Evolutionary conservation across 2,329 filamentous ascomycete genomes (phyloP).

Genomic region (Pseudocercospora fuligena): DNA sequence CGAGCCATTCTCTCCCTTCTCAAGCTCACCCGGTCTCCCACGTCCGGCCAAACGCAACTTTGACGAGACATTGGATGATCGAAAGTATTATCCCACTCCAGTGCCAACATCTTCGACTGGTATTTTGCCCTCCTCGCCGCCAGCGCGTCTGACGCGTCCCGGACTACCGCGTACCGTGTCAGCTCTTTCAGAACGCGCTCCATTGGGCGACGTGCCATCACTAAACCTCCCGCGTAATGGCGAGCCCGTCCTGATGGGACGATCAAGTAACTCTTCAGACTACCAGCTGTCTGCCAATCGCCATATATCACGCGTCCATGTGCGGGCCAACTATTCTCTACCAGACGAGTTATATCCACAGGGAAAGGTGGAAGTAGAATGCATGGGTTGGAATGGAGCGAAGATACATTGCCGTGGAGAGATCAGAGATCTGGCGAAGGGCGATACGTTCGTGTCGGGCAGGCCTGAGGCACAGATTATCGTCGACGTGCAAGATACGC

Average conservation of each 20-base stretch:
- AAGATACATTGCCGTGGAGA: conserved; percentile 90
- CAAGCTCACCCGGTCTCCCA: conserved; percentile 76
- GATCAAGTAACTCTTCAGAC: conserved; percentile 93
- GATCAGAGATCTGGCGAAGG: conserved; percentile 84
- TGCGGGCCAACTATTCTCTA: conserved; percentile 82
- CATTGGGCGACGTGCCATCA: conserved; percentile 80
- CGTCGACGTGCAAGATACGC: conserved; percentile 90
- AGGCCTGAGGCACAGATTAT: conserved; percentile 89
- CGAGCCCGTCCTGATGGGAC: conserved; percentile 82
- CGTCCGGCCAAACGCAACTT: conserved; percentile 70
- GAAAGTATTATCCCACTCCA: conserved; percentile 79
- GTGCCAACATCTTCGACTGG: conserved; percentile 92
- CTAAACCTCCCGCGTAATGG: conserved; percentile 81
- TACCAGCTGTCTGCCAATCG: conserved; percentile 92
- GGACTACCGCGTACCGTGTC: conserved; percentile 65
- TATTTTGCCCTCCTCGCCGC: conserved; percentile 85
- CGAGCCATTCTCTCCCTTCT: conserved; percentile 63
- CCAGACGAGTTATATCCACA: conserved; percentile 69
- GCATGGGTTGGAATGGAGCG: conserved; percentile 93
- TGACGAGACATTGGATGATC: conserved; percentile 52
- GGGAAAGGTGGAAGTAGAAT: conserved; percentile 84
- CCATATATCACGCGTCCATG: conserved; percentile 89
- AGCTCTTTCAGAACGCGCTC: conserved; percentile 75
- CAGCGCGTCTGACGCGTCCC: conserved; percentile 58
- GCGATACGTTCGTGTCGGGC: conserved; percentile 87